Base-by-base conservation (phyloP, 192 early-diverging fungal species). In the Podila minutissima region DNA sequence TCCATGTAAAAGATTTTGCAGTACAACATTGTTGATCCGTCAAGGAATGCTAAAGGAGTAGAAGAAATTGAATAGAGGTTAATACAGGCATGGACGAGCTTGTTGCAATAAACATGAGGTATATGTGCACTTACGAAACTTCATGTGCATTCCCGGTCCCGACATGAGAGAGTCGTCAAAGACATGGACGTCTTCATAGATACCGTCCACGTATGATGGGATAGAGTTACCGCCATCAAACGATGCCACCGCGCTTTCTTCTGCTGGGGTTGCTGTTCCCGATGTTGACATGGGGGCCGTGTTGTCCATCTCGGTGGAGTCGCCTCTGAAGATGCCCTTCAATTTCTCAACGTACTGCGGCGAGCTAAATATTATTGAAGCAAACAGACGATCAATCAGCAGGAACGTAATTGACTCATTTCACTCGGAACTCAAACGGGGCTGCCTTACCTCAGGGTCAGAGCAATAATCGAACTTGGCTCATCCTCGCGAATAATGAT, bases 1-100 rank as follows among this genome's bases (percentile, higher is more conserved):
- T 95, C 93, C 12, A 95, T 91, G 82, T 92, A 98, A 78, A 93
- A 97, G 12, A 96, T 93, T 67, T 94, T 94, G 89, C 97, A 98
- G 65, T 91, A 87, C 59, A 98, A 88, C 69, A 90, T 91, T 11
- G 93, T 93, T 17, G 89, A 87, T 1, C 92, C 94, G 59, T 94
- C 93, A 26, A 89, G 86, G 55, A 95, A 95, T 32, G 89, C 86
- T 89, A 83, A 11, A 19, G 41, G 29, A 59, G 41, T 13, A 59
- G 7, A 69, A 48, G 0, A 4, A 29, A 10, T 12, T 33, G 11
- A 4, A 33, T 31, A 61, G 31, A 61, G 6, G 15, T 26, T 31
- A 1, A 3, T 28, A 60, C 0, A 62, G 8, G n/a, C 20, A 8
- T 4, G 17, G 29, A 60, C 19, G 3, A n/a, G 7, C 53, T 26